Evolutionary conservation across 1,284 basidiomycete species (phyloP).

Genomic region (Phlebopus sp.): DNA sequence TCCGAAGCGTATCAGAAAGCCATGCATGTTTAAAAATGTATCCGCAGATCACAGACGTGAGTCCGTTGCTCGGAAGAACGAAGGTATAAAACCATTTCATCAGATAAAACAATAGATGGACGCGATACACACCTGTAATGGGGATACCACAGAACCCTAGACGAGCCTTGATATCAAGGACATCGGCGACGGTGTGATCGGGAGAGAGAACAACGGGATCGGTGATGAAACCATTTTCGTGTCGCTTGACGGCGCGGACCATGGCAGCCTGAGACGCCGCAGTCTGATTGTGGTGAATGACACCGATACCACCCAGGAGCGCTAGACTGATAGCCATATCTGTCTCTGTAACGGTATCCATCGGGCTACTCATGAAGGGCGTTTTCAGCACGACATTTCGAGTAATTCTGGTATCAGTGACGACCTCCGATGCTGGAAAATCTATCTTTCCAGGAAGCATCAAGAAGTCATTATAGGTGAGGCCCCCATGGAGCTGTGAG

Average conservation of each 20-base stretch:
- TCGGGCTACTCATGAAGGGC: slow-evolving; percentile 96
- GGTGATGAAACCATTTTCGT: slow-evolving; percentile 98
- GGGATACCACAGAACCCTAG: slow-evolving; percentile 98
- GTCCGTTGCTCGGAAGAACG: slow-evolving; percentile 85
- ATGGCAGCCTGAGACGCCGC: slow-evolving; percentile 89
- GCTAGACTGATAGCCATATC: slow-evolving; percentile 98
- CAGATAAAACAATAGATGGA: slow-evolving; percentile 13
- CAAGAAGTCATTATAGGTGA: slow-evolving; percentile 96
- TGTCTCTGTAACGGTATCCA: slow-evolving; percentile 98
- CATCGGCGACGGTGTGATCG: slow-evolving; percentile 80
- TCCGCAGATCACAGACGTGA: slow-evolving; percentile 70
- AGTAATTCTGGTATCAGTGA: slow-evolving; percentile 86
- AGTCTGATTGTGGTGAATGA: slow-evolving; percentile 98
- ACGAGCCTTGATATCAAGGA: slow-evolving; percentile 89
- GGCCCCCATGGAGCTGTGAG: slow-evolving; percentile 83
- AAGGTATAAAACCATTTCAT: slow-evolving; percentile 64
- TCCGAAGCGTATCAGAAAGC: slow-evolving; percentile 33
- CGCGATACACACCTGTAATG: slow-evolving; percentile 77
- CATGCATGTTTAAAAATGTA: slow-evolving; percentile 31
- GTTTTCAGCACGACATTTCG: slow-evolving; percentile 93
- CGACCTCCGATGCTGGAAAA: slow-evolving; percentile 82
- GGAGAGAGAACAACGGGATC: slow-evolving; percentile 90
- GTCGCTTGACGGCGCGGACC: slow-evolving; percentile 97
- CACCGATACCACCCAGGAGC: slow-evolving; percentile 94
- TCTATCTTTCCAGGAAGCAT: slow-evolving; percentile 96